Evolutionary conservation across 306 rosid species (phyloP), one percentile per base, ranked within the genome.

Genomic region (Hippophae tibetana): DNA sequence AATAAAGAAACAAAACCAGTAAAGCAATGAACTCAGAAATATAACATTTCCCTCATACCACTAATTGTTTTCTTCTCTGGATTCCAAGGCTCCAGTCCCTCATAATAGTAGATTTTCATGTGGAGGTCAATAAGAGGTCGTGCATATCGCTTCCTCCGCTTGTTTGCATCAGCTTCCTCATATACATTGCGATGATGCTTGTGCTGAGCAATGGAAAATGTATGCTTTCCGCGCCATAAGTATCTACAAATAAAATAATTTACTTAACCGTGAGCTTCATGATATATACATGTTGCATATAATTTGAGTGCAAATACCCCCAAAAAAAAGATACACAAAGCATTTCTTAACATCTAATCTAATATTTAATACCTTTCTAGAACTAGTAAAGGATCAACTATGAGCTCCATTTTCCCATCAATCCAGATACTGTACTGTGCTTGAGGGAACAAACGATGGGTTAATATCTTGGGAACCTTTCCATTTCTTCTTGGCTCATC

Each of bases 401-500:
- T 64, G 61, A 88, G 82, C 86, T 88, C 99, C 99, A 92, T 92
- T 81, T 92, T 92, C 69, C 96, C 98, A 80, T 92, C 98, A 25
- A 92, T 86, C 99, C 99, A 92, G 57, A 92, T 88, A 75, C 96
- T 88, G 74, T 92, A 88, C 65, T 78, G 99, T 58, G 96, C 87
- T 58, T 83, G 81, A 69, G 98, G 96, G 78, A 81, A 90, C 58
- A 90, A 63, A 52, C 96, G 81, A 72, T 90, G 98, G 48, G 94
- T 88, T 81, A 90, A 26, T 59, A 90, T 90, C 78, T 90, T 90
- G 9, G 98, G 96, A 71, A 92, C 95, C 76, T 88, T 92, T 64
- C 96, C 99, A 62, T 92, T 92, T 73, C 99, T 76, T 68, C 99
- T 86, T 59, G 99, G 99, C 69, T 92, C 99, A 79, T 92, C 99